Percentiles rank a stretch among this genome's conserved stretches.
Conservation (phyloP, 2,329 filamentous ascomycete genomes). For the Colletotrichum liriopes region DNA sequence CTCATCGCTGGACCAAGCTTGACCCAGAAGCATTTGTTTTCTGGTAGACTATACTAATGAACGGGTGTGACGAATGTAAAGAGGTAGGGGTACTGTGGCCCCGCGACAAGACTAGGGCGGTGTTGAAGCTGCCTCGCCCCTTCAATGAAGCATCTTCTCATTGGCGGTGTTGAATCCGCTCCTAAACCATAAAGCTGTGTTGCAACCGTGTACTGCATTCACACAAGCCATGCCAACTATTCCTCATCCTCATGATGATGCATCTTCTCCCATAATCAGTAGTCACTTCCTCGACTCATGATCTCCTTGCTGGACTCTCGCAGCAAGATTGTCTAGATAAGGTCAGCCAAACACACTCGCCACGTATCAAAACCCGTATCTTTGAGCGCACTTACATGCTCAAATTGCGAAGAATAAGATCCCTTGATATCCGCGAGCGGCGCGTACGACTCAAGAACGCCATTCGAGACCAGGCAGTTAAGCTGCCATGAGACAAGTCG, state of each 20-base stretch:
- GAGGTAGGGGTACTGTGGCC: neutral
- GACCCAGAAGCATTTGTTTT: neutral
- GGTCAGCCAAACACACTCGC: neutral
- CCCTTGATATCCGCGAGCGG: constrained; percentile 72
- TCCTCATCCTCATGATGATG: neutral
- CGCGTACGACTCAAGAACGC: constrained; percentile 70
- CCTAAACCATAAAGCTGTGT: neutral
- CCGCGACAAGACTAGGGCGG: neutral
- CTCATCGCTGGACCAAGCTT: neutral
- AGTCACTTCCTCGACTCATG: constrained; percentile 68
- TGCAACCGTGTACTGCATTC: neutral
- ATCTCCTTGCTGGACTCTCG: constrained; percentile 64
- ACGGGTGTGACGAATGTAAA: too few relatives aligned
- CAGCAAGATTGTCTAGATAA: constrained; percentile 62
- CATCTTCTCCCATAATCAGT: constrained; percentile 51
- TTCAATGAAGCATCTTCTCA: neutral
- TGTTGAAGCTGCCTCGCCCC: neutral
- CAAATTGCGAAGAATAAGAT: constrained; percentile 76
- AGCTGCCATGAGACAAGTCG: constrained; percentile 55
- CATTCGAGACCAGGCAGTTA: constrained; percentile 70
- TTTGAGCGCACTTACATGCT: constrained; percentile 59
- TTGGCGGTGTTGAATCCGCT: constrained; percentile 1
- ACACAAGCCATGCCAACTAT: neutral
- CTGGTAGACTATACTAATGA: neutral
- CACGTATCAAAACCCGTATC: neutral